Evolutionary conservation across 2,329 filamentous ascomycete genomes (phyloP).

Genomic region (Aureobasidium pullulans): DNA sequence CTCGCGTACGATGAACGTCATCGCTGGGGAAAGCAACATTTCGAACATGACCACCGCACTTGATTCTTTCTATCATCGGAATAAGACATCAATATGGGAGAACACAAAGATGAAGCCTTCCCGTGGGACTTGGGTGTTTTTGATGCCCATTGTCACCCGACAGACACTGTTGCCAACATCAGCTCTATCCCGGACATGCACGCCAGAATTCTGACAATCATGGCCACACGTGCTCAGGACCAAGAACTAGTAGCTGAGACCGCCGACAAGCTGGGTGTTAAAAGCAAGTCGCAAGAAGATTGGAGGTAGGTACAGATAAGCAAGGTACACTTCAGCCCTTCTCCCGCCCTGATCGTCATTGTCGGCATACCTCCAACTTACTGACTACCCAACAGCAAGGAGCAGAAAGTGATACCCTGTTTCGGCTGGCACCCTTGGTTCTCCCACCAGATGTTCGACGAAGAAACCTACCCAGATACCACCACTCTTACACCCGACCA

Average conservation of each 20-base stretch:
- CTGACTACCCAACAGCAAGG: slow-evolving; percentile 18
- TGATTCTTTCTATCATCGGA: background rate
- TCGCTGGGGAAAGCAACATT: background rate
- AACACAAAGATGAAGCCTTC: slow-evolving; percentile 30
- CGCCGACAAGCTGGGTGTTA: slow-evolving; percentile 49
- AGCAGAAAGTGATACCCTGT: slow-evolving; percentile 54
- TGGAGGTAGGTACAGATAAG: slow-evolving; percentile 27
- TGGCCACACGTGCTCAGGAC: slow-evolving; percentile 70
- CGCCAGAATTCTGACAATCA: slow-evolving; percentile 59
- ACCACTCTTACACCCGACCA: slow-evolving; percentile 33
- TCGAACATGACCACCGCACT: background rate
- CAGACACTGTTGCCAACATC: slow-evolving; percentile 63
- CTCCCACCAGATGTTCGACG: slow-evolving; percentile 66
- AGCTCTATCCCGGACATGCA: slow-evolving; percentile 56
- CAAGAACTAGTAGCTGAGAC: slow-evolving; percentile 62
- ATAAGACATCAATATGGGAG: slow-evolving; percentile 16
- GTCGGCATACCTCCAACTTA: background rate
- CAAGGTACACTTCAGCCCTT: background rate
- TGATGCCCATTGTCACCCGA: slow-evolving; percentile 80
- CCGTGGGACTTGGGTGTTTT: slow-evolving; percentile 66
- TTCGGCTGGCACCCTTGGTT: slow-evolving; percentile 91
- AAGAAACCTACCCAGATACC: slow-evolving; percentile 32
- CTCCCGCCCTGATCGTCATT: background rate
- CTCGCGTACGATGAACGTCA: background rate
- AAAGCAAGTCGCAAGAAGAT: slow-evolving; percentile 15